Evolutionary conservation across 164 flowering plant species (phyloP).

Genomic region (Paratinospora sagittata): DNA sequence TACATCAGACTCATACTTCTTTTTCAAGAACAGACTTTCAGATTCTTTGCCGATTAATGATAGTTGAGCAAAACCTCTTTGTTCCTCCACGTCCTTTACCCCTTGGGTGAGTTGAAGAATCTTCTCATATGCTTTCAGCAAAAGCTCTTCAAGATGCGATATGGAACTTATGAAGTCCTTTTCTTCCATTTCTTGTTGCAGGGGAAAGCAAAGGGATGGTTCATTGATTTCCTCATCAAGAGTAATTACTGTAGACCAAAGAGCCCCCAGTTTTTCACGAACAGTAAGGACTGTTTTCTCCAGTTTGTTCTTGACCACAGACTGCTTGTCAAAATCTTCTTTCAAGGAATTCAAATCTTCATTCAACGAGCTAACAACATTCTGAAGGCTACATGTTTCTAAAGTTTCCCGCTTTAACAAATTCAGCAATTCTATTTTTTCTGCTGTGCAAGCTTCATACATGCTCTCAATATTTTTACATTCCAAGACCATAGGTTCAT

Average conservation of each 20-base stretch:
- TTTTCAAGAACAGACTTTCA: constrained; percentile 36
- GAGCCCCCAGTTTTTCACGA: constrained; percentile 38
- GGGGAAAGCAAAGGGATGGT: constrained; percentile 16
- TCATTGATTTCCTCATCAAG: constrained; percentile 22
- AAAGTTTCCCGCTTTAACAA: constrained; percentile 35
- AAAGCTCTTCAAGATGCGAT: constrained; percentile 47
- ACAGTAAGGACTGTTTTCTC: constrained; percentile 34
- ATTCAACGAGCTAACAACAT: constrained; percentile 37
- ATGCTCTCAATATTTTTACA: constrained; percentile 36
- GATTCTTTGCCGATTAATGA: constrained; percentile 35
- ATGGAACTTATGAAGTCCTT: constrained; percentile 24
- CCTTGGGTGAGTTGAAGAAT: constrained; percentile 41
- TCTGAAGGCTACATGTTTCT: constrained; percentile 37
- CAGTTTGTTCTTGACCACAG: constrained; percentile 32
- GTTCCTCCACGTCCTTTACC: constrained; percentile 33
- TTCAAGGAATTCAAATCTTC: constrained; percentile 40
- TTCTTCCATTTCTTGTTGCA: constrained; percentile 23
- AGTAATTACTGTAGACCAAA: constrained; percentile 29
- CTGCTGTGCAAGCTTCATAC: constrained; percentile 44
- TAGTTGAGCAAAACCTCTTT: constrained; percentile 34
- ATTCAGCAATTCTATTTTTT: constrained; percentile 39
- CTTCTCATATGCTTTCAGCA: constrained; percentile 30
- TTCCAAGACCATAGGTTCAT: constrained; percentile 39
- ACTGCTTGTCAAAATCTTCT: constrained; percentile 32
- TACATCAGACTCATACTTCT: constrained; percentile 38